A percentile compares a stretch with the other conserved stretches of the same genome.
Evolutionary conservation across 2,329 filamentous ascomycete genomes (phyloP).

Genomic region (Emericellopsis cladophorae): DNA sequence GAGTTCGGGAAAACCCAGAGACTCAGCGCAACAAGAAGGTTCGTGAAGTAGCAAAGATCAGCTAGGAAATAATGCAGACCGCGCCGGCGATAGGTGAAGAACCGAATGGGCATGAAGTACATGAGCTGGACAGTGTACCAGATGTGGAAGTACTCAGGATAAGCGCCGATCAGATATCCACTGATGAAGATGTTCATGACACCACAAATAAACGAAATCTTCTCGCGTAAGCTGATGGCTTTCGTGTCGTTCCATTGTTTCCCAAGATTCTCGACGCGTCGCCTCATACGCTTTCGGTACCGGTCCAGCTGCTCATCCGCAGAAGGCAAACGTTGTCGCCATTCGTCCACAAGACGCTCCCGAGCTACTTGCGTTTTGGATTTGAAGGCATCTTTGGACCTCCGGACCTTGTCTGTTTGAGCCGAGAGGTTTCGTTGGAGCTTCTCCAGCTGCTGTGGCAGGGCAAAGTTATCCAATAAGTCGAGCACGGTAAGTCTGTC

Average conservation of each 20-base stretch:
- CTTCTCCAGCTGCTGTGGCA: slow-evolving; percentile 84
- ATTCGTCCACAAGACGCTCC: slow-evolving; percentile 84
- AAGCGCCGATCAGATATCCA: slow-evolving; percentile 81
- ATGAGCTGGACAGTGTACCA: slow-evolving; percentile 84
- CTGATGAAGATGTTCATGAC: slow-evolving; percentile 97
- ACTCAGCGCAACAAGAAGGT: slow-evolving; percentile 67
- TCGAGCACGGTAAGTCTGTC: slow-evolving; percentile 89
- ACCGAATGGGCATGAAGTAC: slow-evolving; percentile 96
- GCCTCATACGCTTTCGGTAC: slow-evolving; percentile 77
- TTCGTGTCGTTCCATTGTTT: slow-evolving; percentile 82
- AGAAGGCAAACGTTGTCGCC: slow-evolving; percentile 72
- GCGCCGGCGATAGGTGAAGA: slow-evolving; percentile 77
- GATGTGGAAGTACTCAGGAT: slow-evolving; percentile 73
- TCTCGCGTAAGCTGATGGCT: slow-evolving; percentile 79
- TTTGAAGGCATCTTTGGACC: slow-evolving; percentile 70
- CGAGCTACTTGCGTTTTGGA: slow-evolving; percentile 66
- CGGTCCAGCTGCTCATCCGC: slow-evolving; percentile 88
- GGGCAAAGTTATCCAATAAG: slow-evolving; percentile 82
- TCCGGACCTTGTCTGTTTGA: slow-evolving; percentile 75
- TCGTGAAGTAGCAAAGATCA: slow-evolving; percentile 97
- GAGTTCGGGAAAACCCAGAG: slow-evolving; percentile 87
- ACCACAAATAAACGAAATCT: slow-evolving; percentile 89
- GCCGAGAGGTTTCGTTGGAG: slow-evolving; percentile 70
- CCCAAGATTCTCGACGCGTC: slow-evolving; percentile 77
- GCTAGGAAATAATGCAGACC: slow-evolving; percentile 97